Conservation (phyloP, 768 basidiomycete species). For the Russula sp. region DNA sequence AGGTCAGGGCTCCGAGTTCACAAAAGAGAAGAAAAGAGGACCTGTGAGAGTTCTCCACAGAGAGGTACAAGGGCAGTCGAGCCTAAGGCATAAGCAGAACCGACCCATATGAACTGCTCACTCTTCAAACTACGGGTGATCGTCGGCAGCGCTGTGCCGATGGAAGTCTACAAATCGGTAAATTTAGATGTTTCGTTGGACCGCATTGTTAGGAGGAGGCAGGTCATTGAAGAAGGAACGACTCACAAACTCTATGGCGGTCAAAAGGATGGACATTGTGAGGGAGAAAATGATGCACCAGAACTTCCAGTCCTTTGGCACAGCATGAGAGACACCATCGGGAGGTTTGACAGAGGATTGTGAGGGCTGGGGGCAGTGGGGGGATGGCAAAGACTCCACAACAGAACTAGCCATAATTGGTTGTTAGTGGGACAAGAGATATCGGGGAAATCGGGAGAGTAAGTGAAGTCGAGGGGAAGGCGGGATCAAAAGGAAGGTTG, state of each 20-base stretch:
- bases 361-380: too few species aligned
- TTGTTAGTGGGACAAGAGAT: not conserved
- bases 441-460: not conserved
- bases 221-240: not conserved
- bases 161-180: conserved; percentile 14
- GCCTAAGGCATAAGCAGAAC: conserved; percentile 32
- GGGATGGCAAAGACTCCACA: not conserved
- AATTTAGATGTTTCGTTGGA: not conserved
- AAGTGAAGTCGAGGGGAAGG: too few species aligned
- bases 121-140: conserved; percentile 36
- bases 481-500: too few species aligned
- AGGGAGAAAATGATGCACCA: conserved; percentile 29
- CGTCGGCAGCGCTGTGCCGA: conserved; percentile 35
- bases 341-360: not conserved
- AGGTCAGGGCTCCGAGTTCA: not conserved
- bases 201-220: too few species aligned
- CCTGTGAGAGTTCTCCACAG: conserved; percentile 32
- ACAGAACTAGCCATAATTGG: not conserved
- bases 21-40: not conserved
- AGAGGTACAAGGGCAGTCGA: conserved; percentile 34
- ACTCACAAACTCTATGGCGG: conserved; percentile 24
- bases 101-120: conserved; percentile 31
- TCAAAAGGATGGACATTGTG: conserved; percentile 17
- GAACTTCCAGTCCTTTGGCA: conserved; percentile 28
- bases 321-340: not conserved